Conservation (phyloP, 2,329 filamentous ascomycete genomes). For the Capronia coronata region DNA sequence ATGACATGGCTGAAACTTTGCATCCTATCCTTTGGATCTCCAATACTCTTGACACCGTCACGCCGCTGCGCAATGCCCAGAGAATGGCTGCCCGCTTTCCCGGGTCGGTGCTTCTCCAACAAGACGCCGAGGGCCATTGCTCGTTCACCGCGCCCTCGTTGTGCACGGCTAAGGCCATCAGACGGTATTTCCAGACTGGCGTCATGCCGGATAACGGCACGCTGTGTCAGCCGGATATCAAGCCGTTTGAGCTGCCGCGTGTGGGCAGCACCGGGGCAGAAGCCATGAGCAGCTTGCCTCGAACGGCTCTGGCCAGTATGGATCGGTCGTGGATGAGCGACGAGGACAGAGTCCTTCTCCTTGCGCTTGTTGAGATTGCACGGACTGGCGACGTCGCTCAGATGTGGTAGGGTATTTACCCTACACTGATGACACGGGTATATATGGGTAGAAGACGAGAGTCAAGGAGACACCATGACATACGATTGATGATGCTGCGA, state of each 20-base stretch:
- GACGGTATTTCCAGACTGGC: constrained; percentile 40
- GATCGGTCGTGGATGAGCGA: no score
- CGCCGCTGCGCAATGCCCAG: constrained; percentile 28
- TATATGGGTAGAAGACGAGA: no score
- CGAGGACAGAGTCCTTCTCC: no score
- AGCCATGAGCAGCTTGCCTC: no score
- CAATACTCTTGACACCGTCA: constrained; percentile 29
- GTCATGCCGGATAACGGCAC: constrained; percentile 32
- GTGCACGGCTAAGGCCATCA: constrained; percentile 34
- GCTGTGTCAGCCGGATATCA: constrained; percentile 35
- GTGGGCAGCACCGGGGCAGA: no score
- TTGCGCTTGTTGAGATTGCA: no score
- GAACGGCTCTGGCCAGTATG: no score
- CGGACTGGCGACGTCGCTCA: no score
- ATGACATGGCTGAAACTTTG: constrained; percentile 12
- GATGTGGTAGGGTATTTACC: no score
- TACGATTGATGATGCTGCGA: no score
- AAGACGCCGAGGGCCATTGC: constrained; percentile 38
- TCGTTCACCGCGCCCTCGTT: constrained; percentile 30
- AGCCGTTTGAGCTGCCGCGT: constrained; percentile 30
- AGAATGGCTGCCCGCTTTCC: constrained; percentile 27
- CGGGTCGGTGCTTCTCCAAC: constrained; percentile 36
- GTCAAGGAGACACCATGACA: no score
- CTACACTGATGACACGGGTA: no score
- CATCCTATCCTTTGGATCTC: constrained; percentile 30